These are phyloP conservation scores for Aureobasidium leucospermi DNA, from an alignment of 2,329 filamentous ascomycete genomes.

Conservation along the genomic window DNA sequence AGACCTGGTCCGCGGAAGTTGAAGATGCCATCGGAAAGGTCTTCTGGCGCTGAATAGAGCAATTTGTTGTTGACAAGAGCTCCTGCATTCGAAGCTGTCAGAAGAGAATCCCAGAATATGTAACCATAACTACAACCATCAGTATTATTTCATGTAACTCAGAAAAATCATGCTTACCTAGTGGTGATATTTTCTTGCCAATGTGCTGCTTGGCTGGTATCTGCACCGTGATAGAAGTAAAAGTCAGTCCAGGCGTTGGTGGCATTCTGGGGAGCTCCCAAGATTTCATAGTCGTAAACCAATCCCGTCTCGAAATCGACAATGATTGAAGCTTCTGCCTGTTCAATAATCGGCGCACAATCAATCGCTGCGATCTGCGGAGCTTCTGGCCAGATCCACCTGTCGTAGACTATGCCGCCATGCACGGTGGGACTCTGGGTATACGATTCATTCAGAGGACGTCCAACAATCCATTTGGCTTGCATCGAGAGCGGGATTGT, in stretches of 20 bases:
- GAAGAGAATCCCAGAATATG: neutral
- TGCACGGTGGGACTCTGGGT: neutral
- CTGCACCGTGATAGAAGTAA: neutral
- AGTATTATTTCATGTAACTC: neutral
- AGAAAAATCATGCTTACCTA: neutral
- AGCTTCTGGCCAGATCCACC: neutral
- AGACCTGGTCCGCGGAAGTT: neutral
- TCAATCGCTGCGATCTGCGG: neutral
- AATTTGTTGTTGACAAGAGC: neutral
- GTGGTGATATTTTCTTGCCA: neutral
- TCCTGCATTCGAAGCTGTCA: neutral
- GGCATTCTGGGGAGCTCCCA: neutral
- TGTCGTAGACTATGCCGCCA: neutral
- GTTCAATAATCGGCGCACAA: neutral
- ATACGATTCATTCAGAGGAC: neutral
- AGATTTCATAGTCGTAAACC: neutral
- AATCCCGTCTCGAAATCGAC: neutral
- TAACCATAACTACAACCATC: neutral
- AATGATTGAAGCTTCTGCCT: neutral
- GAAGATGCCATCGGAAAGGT: neutral
- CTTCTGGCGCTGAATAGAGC: neutral
- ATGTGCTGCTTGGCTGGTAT: neutral
- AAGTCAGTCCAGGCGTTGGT: neutral
- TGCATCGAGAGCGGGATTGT: neutral
- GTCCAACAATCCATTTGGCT: neutral